phyloP scores from a whole-genome alignment of 1,139 yeast species.

The Debaryomyces sp. region DNA sequence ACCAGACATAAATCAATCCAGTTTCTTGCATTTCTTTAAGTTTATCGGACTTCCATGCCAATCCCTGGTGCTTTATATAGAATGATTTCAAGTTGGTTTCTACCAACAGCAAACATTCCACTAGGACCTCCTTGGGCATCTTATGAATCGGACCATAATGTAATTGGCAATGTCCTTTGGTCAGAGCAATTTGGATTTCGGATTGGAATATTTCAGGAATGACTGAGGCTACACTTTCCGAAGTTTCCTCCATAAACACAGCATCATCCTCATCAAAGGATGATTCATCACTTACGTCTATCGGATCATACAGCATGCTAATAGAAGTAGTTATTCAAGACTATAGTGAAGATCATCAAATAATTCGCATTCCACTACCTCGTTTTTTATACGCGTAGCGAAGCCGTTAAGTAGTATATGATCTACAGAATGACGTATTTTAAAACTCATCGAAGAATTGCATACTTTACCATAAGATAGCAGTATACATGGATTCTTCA shows the following conservation, averaged over 20 bases:
- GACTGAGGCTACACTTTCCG: conserved; percentile 16
- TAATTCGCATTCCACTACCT: conserved; percentile 5
- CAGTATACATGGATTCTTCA: conserved; percentile 12
- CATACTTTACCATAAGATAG: conserved; percentile 12
- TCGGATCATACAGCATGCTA: not conserved
- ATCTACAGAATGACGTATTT: not conserved
- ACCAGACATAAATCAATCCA: conserved; percentile 44
- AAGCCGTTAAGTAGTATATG: not conserved
- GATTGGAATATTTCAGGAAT: conserved; percentile 19
- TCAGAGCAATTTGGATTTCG: not conserved
- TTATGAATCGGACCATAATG: conserved; percentile 16
- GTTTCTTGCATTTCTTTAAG: conserved; percentile 47
- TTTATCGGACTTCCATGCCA: conserved; percentile 48
- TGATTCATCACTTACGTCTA: conserved; percentile 1
- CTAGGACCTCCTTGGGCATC: not conserved
- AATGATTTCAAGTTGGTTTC: conserved; percentile 34
- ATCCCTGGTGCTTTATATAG: conserved; percentile 35
- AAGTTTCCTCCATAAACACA: conserved; percentile 19
- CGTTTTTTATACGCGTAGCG: not conserved
- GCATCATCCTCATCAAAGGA: conserved; percentile 26
- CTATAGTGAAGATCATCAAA: not conserved
- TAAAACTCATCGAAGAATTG: not conserved
- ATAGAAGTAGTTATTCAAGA: not conserved
- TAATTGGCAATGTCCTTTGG: conserved; percentile 7
- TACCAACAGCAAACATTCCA: conserved; percentile 21